phyloP scores from a whole-genome alignment of 1,284 basidiomycete genomes.

The Trichosporon coremiiforme region DNA sequence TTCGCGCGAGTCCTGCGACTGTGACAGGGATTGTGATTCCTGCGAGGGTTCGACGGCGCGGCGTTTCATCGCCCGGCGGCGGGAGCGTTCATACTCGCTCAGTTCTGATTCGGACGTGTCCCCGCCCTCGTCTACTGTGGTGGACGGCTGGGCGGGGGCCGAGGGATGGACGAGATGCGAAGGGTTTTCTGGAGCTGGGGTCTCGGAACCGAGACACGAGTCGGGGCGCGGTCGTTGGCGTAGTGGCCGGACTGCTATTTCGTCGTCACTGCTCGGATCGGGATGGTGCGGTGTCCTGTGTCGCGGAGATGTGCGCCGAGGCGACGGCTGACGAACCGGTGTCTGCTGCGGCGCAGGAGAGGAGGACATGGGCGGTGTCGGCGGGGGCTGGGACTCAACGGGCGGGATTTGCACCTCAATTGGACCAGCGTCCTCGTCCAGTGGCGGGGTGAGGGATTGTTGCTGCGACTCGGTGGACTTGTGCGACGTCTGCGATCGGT shows the following conservation, averaged over 20 bases:
- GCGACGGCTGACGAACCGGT: not conserved
- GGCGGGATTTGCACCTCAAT: conserved; percentile 12
- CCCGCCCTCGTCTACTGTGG: conserved; percentile 12
- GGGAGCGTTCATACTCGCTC: conserved; percentile 36
- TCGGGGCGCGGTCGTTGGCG: not conserved
- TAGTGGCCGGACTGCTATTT: not conserved
- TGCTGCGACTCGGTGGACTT: not conserved
- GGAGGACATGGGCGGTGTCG: conserved; percentile 9
- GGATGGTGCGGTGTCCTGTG: not conserved
- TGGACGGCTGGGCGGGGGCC: too few species aligned
- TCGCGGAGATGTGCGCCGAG: not conserved
- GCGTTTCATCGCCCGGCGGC: conserved; percentile 22
- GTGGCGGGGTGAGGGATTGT: not conserved
- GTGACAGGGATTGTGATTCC: conserved; percentile 23
- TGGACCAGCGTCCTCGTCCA: not conserved
- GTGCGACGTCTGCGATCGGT: not conserved
- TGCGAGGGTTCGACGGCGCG: not conserved
- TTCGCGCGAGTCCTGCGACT: conserved; percentile 28
- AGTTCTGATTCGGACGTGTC: conserved; percentile 32
- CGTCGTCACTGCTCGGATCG: not conserved
- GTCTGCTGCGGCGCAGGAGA: not conserved
- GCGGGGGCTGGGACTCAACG: not conserved
- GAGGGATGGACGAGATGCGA: too few species aligned
- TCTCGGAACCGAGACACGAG: not conserved
- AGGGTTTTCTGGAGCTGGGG: not conserved